Conservation (phyloP, 305 asterid genomes). For the Fraxinus ornus region DNA sequence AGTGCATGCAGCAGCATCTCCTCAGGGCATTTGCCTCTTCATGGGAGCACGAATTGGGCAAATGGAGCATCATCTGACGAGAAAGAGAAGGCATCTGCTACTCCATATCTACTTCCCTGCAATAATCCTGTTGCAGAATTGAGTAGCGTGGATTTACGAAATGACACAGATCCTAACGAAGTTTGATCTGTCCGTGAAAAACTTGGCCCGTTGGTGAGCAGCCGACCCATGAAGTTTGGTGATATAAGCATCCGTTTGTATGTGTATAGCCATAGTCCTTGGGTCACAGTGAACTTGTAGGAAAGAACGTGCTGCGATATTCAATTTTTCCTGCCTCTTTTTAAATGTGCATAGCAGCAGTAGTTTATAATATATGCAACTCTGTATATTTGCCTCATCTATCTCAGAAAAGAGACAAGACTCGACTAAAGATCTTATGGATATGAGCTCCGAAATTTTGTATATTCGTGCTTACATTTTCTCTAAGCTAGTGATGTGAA, state of each 20-base stretch:
- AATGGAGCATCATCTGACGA: slow-evolving; percentile 33
- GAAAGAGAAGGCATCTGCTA: slow-evolving; percentile 21
- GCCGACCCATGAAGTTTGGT: background rate
- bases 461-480: background rate
- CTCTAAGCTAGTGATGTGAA: background rate
- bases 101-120: slow-evolving; percentile 27
- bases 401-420: background rate
- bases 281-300: background rate
- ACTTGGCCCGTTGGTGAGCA: background rate
- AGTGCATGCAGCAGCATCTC: background rate
- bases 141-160: slow-evolving; percentile 14
- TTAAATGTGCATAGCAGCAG: background rate
- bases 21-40: slow-evolving; percentile 29
- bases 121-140: slow-evolving; percentile 21
- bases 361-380: background rate
- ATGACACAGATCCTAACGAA: slow-evolving; percentile 27
- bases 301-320: background rate
- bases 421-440: background rate
- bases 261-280: background rate
- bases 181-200: slow-evolving; percentile 17
- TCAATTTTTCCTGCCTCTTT: background rate
- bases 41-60: slow-evolving; percentile 25
- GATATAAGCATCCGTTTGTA: background rate
- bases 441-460: background rate
- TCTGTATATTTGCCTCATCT: background rate